Evolutionary conservation across 257 asterid genomes (phyloP).

Genomic region (Rubia yunnanensis): DNA sequence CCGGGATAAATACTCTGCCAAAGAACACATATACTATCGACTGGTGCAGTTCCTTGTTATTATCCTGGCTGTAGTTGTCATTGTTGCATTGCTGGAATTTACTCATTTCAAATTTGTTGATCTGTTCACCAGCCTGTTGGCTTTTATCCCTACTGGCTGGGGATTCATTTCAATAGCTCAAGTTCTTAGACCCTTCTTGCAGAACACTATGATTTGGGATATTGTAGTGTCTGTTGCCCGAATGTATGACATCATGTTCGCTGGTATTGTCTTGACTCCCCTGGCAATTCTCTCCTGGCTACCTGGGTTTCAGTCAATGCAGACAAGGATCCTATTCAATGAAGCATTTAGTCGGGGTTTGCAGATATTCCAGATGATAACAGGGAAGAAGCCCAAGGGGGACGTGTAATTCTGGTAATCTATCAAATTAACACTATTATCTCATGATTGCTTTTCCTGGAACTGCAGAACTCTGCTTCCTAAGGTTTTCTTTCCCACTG

Average conservation of each 20-base stretch:
- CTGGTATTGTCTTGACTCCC: slow-evolving; percentile 82
- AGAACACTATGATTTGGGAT: slow-evolving; percentile 64
- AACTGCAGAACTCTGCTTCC: not conserved
- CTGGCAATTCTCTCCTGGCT: slow-evolving; percentile 88
- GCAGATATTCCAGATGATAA: slow-evolving; percentile 87
- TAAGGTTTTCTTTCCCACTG: not conserved
- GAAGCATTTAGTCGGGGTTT: slow-evolving; percentile 96
- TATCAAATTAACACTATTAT: not conserved
- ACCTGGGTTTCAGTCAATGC: slow-evolving; percentile 98
- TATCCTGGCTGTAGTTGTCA: slow-evolving; percentile 44
- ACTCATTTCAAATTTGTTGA: slow-evolving; percentile 62
- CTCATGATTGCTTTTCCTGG: not conserved
- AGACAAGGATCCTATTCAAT: slow-evolving; percentile 92
- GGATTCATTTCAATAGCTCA: slow-evolving; percentile 78
- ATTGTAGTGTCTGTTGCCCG: slow-evolving; percentile 75
- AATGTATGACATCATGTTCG: slow-evolving; percentile 80
- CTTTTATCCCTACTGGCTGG: slow-evolving; percentile 96
- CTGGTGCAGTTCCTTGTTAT: slow-evolving; percentile 93
- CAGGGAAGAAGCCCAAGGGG: slow-evolving; percentile 73
- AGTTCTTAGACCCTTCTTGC: slow-evolving; percentile 61
- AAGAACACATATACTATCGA: slow-evolving; percentile 92
- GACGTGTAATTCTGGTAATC: slow-evolving; percentile 52
- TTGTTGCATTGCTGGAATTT: slow-evolving; percentile 59
- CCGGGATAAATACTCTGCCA: slow-evolving; percentile 80
- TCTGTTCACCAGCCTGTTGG: slow-evolving; percentile 80